Percentiles rank a stretch among this genome's conserved stretches.
Evolutionary conservation across 192 early-diverging fungal genomes (phyloP).

Genomic region (Kickxella alabastrina): DNA sequence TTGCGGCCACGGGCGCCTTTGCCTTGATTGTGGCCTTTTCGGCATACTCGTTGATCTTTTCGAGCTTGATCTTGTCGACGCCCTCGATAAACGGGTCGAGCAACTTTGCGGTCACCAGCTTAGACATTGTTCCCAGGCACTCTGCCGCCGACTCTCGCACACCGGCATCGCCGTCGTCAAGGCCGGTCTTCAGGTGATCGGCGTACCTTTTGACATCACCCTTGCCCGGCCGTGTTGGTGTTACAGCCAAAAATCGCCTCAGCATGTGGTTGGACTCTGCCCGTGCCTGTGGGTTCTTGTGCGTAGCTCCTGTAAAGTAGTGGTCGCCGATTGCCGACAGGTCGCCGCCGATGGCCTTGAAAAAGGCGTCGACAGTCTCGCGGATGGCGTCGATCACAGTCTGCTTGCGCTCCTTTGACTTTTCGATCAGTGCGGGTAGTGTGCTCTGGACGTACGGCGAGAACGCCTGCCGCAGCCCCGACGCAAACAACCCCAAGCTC

Average conservation of each 20-base stretch:
- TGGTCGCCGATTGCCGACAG: constrained; percentile 75
- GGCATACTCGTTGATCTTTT: constrained; percentile 82
- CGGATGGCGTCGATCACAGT: constrained; percentile 81
- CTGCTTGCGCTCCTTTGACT: constrained; percentile 93
- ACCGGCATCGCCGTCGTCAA: constrained; percentile 80
- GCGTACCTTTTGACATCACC: constrained; percentile 73
- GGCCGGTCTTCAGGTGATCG: constrained; percentile 70
- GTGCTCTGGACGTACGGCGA: constrained; percentile 71
- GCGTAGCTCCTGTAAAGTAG: constrained; percentile 57
- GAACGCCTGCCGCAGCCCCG: constrained; percentile 75
- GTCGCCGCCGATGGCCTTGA: constrained; percentile 54
- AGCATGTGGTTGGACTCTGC: constrained; percentile 73
- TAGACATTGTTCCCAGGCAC: constrained; percentile 85
- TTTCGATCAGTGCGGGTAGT: constrained; percentile 73
- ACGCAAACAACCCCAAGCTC: constrained; percentile 76
- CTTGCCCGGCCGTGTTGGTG: constrained; percentile 69
- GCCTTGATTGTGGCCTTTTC: constrained; percentile 83
- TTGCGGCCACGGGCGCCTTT: constrained; percentile 51
- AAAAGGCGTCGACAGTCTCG: constrained; percentile 80
- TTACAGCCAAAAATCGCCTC: constrained; percentile 68
- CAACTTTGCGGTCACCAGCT: constrained; percentile 75
- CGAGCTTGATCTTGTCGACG: constrained; percentile 82
- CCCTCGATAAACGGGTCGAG: constrained; percentile 72
- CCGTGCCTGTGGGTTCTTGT: constrained; percentile 94
- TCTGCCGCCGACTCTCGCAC: constrained; percentile 84